Conservation (phyloP, 202 grass and related monocot species). For the Alloteropsis angusta region DNA sequence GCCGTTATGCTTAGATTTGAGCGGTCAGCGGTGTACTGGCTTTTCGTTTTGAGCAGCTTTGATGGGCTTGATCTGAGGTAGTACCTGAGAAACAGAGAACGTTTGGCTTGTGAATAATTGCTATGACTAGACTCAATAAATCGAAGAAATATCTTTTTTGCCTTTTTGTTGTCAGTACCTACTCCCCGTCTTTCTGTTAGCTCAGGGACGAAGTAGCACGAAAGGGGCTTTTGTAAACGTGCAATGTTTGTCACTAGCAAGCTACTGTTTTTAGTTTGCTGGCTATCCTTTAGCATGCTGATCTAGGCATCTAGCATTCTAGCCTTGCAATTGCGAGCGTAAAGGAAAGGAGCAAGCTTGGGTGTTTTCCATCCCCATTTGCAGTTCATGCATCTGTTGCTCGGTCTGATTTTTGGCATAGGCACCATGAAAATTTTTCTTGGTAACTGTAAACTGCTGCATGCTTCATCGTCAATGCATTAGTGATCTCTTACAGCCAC, state of each 20-base stretch:
- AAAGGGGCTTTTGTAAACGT: background rate
- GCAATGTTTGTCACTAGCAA: slow-evolving; percentile 1
- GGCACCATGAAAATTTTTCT: background rate
- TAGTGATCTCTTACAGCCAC: background rate
- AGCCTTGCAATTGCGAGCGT: background rate
- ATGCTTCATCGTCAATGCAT: background rate
- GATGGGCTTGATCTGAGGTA: slow-evolving; percentile 6
- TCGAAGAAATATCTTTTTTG: background rate
- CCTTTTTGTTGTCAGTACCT: background rate
- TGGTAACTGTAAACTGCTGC: background rate
- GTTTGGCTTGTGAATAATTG: background rate
- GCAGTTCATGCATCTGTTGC: background rate
- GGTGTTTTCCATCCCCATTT: background rate
- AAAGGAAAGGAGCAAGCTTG: background rate
- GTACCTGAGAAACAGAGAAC: background rate
- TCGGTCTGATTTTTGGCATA: background rate
- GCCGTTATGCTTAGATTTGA: slow-evolving; percentile 25
- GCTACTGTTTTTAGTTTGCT: background rate
- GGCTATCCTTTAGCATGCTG: background rate
- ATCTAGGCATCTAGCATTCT: slow-evolving; percentile 12
- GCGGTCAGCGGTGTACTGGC: background rate
- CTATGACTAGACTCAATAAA: background rate
- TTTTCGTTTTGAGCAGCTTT: slow-evolving; percentile 24
- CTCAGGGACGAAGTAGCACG: background rate
- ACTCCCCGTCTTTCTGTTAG: background rate